Conservation (phyloP, 495 filamentous ascomycete genomes). For the Trichoderma erinaceum region DNA sequence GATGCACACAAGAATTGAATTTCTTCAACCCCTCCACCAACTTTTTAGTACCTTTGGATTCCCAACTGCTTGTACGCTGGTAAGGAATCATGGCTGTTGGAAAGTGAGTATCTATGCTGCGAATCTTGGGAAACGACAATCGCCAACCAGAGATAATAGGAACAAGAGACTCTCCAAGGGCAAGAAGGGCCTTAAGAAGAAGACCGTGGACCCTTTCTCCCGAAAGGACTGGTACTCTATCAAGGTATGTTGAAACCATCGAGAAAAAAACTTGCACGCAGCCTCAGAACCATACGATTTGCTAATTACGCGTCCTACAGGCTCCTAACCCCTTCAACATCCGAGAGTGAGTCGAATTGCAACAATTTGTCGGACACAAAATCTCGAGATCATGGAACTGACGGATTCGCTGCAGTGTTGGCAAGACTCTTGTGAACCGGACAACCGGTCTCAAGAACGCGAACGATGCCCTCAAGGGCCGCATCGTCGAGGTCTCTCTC, state of each 20-base stretch:
- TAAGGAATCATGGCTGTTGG: conserved; percentile 80
- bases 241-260: conserved; percentile 56
- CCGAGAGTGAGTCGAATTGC: conserved; percentile 73
- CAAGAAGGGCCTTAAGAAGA: conserved; percentile 99
- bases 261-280: not conserved
- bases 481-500: conserved; percentile 97
- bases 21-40: conserved; percentile 18
- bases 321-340: conserved; percentile 93
- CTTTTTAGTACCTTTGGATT: conserved; percentile 11
- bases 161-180: conserved; percentile 99
- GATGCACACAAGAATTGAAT: conserved; percentile 18
- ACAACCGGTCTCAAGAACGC: conserved; percentile 99
- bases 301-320: conserved; percentile 41
- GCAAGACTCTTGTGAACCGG: conserved; percentile 98
- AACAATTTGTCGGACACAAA: conserved; percentile 12
- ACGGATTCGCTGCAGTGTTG: conserved; percentile 58
- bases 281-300: conserved; percentile 8
- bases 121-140: conserved; percentile 39
- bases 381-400: conserved; percentile 13
- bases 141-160: conserved; percentile 49
- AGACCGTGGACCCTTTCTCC: conserved; percentile 90
- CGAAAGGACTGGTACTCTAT: conserved; percentile 98
- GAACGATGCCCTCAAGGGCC: conserved; percentile 96
- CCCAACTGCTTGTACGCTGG: conserved; percentile 15
- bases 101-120: conserved; percentile 57